Evolutionary conservation across 2,329 filamentous ascomycete species (phyloP), one percentile per base, ranked within the genome.

Genomic region (Teratosphaeria destructans): DNA sequence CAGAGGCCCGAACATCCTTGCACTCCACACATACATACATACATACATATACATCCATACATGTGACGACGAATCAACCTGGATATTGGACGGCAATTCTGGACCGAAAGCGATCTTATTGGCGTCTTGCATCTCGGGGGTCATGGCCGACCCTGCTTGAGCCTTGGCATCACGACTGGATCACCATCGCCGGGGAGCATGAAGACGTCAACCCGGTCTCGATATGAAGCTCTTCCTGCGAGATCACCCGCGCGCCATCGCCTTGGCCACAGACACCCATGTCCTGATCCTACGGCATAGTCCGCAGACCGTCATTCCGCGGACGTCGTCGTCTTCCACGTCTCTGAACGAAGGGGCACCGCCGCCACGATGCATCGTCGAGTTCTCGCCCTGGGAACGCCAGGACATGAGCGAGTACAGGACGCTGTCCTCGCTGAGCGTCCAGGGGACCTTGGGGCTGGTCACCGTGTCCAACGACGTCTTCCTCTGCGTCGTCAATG

Each of bases 401-500:
- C 78, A 85, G 59, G 82, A 94, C 63, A 78, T 95, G 61, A 82
- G 79, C 67, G 87, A 90, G 63, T 96, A 93, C 75, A 85, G 89
- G 52, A 81, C 86, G 12, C 77, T 96, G 61, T 89, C 85, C 34
- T 82, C 85, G 19, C 80, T 89, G 54, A 85, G 86, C 16, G 87
- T 92, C 37, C 86, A 90, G 71, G 93, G 93, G 59, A 97, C 92
- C 0, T 78, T 97, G 54, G 93, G 93, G 1, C 78, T 97, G 62
- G 93, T 96, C 66, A 88, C 90, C 0, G 82, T 95, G 63, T 85
- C 86, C 63, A 82, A 85, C 61, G 90, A 96, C 77, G 86, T 96
- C 14, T 97, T 97, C 72, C 79, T 97, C 16, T 94, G 91, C 62
- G 88, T 96, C 60, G 89, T 97, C 57, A 95, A 89, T 32, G 84